phyloP scores from a whole-genome alignment of 108 stramenopile genomes.

The Aurantiochytrium sp. region DNA sequence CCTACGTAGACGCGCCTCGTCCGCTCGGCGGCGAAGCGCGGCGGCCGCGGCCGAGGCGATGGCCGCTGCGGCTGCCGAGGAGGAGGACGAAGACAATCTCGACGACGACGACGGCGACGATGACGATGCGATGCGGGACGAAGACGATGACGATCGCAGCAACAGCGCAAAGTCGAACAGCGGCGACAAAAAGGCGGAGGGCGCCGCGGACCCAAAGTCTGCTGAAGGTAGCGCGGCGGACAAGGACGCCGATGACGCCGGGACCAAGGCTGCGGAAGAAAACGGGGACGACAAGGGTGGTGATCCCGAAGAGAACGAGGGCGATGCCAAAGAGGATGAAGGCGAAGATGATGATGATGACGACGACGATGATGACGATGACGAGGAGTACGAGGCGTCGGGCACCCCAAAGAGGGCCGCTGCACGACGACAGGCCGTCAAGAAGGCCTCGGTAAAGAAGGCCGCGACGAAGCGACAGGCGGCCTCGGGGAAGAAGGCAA shows the following conservation, averaged over 20 bases:
- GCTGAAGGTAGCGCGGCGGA: not conserved
- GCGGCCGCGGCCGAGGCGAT: not conserved
- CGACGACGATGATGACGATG: not conserved
- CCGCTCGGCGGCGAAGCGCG: not conserved
- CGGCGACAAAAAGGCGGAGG: not conserved
- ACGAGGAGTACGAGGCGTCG: not conserved
- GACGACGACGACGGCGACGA: not conserved
- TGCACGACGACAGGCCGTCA: no score
- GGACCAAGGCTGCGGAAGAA: not conserved
- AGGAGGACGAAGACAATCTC: not conserved
- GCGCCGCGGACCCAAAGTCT: not conserved
- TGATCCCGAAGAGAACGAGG: not conserved
- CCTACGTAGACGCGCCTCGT: not conserved
- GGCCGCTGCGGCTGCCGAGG: not conserved
- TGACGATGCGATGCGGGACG: not conserved
- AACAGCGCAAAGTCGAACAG: not conserved
- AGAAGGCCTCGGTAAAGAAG: no score
- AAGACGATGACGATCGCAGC: not conserved
- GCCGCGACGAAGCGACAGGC: no score
- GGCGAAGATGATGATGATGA: not conserved
- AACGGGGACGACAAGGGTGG: not conserved
- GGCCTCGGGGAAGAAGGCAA: no score
- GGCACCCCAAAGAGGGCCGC: no score
- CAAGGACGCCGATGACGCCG: not conserved
- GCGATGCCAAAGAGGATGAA: not conserved